Base-by-base conservation (phyloP, 1,284 basidiomycete species). In the Violaceomyces palustris region DNA sequence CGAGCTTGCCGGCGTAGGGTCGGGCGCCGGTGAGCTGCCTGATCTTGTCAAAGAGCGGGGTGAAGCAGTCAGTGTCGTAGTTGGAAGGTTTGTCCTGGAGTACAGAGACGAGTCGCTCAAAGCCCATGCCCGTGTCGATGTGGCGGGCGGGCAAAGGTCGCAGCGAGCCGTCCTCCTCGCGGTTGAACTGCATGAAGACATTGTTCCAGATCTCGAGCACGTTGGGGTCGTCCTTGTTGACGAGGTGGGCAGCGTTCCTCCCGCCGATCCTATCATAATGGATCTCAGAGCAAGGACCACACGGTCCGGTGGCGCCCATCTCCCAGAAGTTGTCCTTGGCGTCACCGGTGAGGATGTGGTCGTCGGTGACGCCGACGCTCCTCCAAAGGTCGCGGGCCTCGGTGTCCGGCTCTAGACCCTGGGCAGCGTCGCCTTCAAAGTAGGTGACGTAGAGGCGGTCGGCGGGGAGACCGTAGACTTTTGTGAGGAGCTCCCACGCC, bases 281-380 rank as follows among this genome's bases (percentile, higher is more conserved):
- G 61, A 98, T 87, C 76, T 98, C 93, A 68, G 89, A 90, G 79
- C 91, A 98, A 30, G 93, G 94, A 15, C 93, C 93, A 66, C 93
- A 98, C 9, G 93, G 93, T 8, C 93, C 93, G 22, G 91, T 96
- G 3, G 90, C 85, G 54, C 93, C 93, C 93, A 98, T 98, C 76
- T 98, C 92, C 93, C 93, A 98, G 74, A 98, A 98, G 77, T 98
- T 98, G 77, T 97, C 92, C 75, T 94, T 94, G 6, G 90, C 87
- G 69, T 88, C 88, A 39, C 91, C 91, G 11, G 91, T 88, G 44
- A 98, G 78, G 61, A 98, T 87, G 71, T 94, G 91, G 65, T 85
- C 84, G 56, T 91, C 88, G 0, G 83, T 74, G 26, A 97, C 84
- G 43, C 94, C 94, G 48, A 88, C 82, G 26, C 84, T 81, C 19